Evolutionary conservation across 805 yeast species (phyloP).

Genomic region (Candida wancherniae): DNA sequence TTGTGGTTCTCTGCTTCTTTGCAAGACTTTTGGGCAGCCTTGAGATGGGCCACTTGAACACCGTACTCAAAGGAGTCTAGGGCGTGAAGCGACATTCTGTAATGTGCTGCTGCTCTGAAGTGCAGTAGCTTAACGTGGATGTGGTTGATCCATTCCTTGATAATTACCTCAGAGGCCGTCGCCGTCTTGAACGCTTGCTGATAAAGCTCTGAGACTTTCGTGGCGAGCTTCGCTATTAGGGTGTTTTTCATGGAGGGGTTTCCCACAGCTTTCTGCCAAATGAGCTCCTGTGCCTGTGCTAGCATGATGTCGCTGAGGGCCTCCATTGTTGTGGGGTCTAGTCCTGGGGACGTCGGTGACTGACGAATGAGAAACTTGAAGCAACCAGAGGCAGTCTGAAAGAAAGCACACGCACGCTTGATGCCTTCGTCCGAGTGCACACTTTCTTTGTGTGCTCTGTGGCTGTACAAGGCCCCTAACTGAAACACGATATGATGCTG

Average conservation of each 20-base stretch:
- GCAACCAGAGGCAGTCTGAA: slow-evolving; percentile 71
- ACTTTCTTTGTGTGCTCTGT: slow-evolving; percentile 46
- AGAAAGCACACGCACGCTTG: slow-evolving; percentile 57
- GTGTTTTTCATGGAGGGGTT: slow-evolving; percentile 49
- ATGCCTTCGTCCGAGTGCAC: slow-evolving; percentile 48
- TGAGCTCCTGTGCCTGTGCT: slow-evolving; percentile 85
- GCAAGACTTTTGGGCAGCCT: slow-evolving; percentile 37
- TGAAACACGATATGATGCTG: slow-evolving; percentile 60
- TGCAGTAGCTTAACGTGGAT: slow-evolving; percentile 56
- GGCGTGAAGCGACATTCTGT: slow-evolving; percentile 51
- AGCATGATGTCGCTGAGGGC: slow-evolving; percentile 52
- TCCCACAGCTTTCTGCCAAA: slow-evolving; percentile 68
- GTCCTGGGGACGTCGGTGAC: slow-evolving; percentile 32
- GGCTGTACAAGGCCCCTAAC: slow-evolving; percentile 60
- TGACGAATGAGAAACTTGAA: slow-evolving; percentile 35
- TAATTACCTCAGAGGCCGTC: slow-evolving; percentile 42
- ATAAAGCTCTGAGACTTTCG: slow-evolving; percentile 59
- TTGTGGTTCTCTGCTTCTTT: slow-evolving; percentile 34
- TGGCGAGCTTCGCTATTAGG: slow-evolving; percentile 58
- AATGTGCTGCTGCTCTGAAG: slow-evolving; percentile 68
- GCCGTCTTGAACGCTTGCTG: slow-evolving; percentile 34
- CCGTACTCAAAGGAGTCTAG: slow-evolving; percentile 56
- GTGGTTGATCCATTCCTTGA: slow-evolving; percentile 63
- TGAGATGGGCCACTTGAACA: slow-evolving; percentile 59
- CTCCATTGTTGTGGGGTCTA: slow-evolving; percentile 47